Conservation (phyloP, 352 stramenopile species). For the Phytophthora fragariae region DNA sequence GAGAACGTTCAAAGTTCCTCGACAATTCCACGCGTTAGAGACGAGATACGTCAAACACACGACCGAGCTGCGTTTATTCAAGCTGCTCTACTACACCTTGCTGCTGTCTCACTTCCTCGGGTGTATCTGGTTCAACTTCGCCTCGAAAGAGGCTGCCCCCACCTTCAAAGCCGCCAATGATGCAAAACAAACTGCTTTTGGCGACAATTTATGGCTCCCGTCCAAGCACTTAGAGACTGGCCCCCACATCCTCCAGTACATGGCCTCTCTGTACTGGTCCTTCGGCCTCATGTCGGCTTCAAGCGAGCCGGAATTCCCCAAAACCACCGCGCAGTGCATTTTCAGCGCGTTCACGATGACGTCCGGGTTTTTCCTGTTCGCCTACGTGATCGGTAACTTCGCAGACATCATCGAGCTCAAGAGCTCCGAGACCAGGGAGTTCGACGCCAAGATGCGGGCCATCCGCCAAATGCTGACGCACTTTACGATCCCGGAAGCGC, state of each 20-base stretch:
- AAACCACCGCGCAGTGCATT: constrained; percentile 54
- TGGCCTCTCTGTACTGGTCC: constrained; percentile 70
- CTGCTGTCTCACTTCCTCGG: constrained; percentile 63
- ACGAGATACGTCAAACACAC: constrained; percentile 71
- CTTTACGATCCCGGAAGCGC: constrained; percentile 52
- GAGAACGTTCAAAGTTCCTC: constrained; percentile 61
- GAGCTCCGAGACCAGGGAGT: constrained; percentile 71
- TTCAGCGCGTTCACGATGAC: constrained; percentile 74
- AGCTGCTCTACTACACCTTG: constrained; percentile 76
- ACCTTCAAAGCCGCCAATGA: neutral
- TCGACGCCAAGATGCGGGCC: constrained; percentile 61
- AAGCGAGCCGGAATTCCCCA: constrained; percentile 54
- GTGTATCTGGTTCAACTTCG: constrained; percentile 74
- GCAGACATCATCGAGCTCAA: constrained; percentile 68
- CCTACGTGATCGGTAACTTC: constrained; percentile 83
- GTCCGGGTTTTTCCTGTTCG: constrained; percentile 72
- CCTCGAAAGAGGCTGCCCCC: constrained; percentile 26
- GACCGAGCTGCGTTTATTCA: constrained; percentile 66
- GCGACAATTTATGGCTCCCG: constrained; percentile 47
- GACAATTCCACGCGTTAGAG: constrained; percentile 58
- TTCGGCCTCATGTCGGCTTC: constrained; percentile 77
- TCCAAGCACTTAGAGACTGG: constrained; percentile 38
- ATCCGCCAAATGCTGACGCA: constrained; percentile 64
- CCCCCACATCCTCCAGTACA: constrained; percentile 53
- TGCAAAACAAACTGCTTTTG: constrained; percentile 30